Conservation (phyloP, 1,139 yeast genomes). For the Meyerozyma guilliermondii region DNA sequence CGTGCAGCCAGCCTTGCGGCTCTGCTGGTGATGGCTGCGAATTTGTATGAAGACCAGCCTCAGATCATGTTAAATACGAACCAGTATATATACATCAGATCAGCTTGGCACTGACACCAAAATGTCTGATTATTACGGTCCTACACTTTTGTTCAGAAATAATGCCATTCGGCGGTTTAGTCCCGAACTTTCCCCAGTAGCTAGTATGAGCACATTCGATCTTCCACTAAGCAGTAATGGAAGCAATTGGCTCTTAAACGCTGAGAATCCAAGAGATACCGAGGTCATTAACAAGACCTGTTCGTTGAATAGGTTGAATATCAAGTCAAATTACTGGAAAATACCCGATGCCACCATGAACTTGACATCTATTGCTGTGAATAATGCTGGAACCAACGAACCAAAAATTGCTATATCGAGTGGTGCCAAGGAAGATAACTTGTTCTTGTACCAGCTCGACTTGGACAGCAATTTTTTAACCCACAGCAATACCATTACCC, state of each 20-base stretch:
- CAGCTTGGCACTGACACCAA: not conserved
- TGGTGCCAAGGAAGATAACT: conserved; percentile 49
- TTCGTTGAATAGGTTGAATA: conserved; percentile 35
- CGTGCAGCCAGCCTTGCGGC: conserved; percentile 1
- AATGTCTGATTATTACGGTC: conserved; percentile 39
- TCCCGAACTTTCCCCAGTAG: conserved; percentile 24
- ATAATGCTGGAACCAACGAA: conserved; percentile 22
- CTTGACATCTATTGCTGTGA: conserved; percentile 52
- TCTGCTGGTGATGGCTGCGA: conserved; percentile 1
- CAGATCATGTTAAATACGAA: not conserved
- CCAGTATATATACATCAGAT: not conserved
- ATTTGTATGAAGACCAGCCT: not conserved
- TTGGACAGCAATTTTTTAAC: conserved; percentile 42
- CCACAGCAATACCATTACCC: conserved; percentile 69
- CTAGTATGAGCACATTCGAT: conserved; percentile 19
- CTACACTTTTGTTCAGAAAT: conserved; percentile 40
- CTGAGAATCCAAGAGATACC: conserved; percentile 23
- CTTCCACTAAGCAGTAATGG: conserved; percentile 3
- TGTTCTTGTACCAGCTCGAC: conserved; percentile 61
- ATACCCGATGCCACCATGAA: conserved; percentile 56
- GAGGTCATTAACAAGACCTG: conserved; percentile 33
- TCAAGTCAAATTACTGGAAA: conserved; percentile 66
- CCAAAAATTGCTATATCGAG: conserved; percentile 60
- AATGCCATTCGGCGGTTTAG: conserved; percentile 37
- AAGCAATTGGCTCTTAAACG: conserved; percentile 22